Evolutionary conservation across 192 early-diverging fungal genomes (phyloP), one percentile per base, ranked within the genome.

Genomic region (Dissophora globulifera): DNA sequence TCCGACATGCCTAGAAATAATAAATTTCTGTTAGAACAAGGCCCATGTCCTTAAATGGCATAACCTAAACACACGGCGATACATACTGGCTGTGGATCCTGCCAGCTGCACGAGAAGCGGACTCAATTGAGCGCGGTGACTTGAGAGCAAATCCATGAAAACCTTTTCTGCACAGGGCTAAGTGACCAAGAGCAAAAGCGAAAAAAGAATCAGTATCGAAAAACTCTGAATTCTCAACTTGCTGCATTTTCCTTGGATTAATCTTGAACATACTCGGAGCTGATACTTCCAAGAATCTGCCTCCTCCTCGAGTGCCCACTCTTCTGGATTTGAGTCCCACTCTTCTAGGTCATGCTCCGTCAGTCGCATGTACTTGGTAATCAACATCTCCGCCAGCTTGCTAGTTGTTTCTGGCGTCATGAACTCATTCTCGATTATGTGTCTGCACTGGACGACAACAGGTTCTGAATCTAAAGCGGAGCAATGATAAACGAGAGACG

Each of bases 321-420:
- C 86, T 79, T 98, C 96, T 5, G 96, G 93, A 63, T 90, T 89
- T 7, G 91, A 88, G 43, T 92, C 88, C 96, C 96, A 98, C 56
- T 75, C 70, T 29, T 84, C 83, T 54, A 95, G 71, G 78, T 96
- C 95, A 13, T 84, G 80, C 11, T 84, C 79, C 43, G 83, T 87
- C 8, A 94, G 78, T 17, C 88, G 78, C 63, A 98, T 79, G 33
- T 93, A 95, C 59, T 87, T 82, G 12, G 86, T 84, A 22, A 96
- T 86, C 17, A 98, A 79, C 17, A 85, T 82, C 66, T 95, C 85
- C n/a, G 87, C 83, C 57, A 87, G 86, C 29, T 79, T 76, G 29
- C 78, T 68, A 4, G 94, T 87, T 65, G 92, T 92, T 1, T 80
- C 83, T 4, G 89, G 83, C 0, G 91, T 92, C 60, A 96, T 74